phyloP scores from a whole-genome alignment of 2,329 filamentous ascomycete genomes.

The Bisporella sp. region DNA sequence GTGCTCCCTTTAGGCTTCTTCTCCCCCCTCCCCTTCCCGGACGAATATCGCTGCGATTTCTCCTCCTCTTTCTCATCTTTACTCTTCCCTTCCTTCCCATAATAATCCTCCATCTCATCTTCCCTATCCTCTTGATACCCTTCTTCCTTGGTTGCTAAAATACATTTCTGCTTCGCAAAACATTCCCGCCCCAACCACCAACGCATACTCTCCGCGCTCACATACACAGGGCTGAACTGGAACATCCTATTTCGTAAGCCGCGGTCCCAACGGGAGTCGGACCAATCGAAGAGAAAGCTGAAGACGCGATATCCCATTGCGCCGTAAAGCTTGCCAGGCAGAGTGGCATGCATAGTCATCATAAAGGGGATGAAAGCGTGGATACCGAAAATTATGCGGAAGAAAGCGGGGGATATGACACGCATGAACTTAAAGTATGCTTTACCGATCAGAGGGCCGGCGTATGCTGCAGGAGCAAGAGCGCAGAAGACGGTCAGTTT shows the following conservation, averaged over 20 bases:
- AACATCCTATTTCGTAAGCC: conserved; percentile 77
- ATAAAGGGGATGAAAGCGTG: conserved; percentile 91
- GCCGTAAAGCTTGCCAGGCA: conserved; percentile 66
- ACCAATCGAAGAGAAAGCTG: conserved; percentile 84
- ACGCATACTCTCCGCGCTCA: conserved; percentile 82
- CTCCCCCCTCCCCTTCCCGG: conserved; percentile 26
- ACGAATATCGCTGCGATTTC: conserved; percentile 7
- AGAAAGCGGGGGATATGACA: conserved; percentile 67
- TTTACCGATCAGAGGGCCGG: conserved; percentile 76
- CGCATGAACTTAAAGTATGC: conserved; percentile 92
- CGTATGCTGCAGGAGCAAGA: conserved; percentile 83
- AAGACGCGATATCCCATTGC: conserved; percentile 84
- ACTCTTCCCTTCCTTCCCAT: background rate
- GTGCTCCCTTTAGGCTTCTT: conserved; percentile 41
- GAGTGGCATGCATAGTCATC: conserved; percentile 69
- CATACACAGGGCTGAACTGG: conserved; percentile 86
- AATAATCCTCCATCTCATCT: conserved; percentile 29
- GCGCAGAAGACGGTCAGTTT: conserved; percentile 87
- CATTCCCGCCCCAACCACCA: conserved; percentile 93
- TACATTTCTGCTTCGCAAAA: conserved; percentile 80
- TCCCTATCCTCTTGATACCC: conserved; percentile 51
- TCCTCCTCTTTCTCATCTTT: background rate
- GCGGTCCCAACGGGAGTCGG: conserved; percentile 76
- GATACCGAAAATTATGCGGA: conserved; percentile 80
- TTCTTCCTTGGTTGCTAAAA: conserved; percentile 71